These are phyloP conservation scores for Symmetrospora coprosmae DNA, from an alignment of 768 basidiomycete species.

Conservation along the genomic window DNA sequence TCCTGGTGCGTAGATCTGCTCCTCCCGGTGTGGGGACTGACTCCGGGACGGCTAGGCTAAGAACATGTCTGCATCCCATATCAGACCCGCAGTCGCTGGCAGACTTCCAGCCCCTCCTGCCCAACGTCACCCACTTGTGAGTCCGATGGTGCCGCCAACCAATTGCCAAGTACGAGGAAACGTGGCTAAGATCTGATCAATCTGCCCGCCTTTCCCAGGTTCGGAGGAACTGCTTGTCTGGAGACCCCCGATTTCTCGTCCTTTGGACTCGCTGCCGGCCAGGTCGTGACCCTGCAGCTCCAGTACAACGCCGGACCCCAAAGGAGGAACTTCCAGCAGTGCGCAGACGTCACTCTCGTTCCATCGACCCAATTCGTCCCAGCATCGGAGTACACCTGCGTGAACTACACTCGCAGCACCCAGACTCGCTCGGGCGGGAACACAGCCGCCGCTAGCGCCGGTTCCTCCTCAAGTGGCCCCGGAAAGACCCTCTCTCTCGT, in stretches of 20 bases:
- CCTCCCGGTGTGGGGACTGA: neutral
- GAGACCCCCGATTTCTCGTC: slow-evolving; percentile 30
- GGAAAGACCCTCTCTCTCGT: neutral
- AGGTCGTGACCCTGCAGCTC: slow-evolving; percentile 27
- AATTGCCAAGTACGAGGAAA: too few species aligned
- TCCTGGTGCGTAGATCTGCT: slow-evolving; percentile 11
- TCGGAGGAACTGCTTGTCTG: slow-evolving; percentile 28
- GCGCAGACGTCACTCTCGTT: slow-evolving; percentile 32
- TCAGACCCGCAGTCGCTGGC: slow-evolving; percentile 14
- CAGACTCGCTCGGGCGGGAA: slow-evolving; percentile 12
- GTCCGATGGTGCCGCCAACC: too few species aligned
- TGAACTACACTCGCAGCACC: slow-evolving; percentile 27
- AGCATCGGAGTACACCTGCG: slow-evolving; percentile 26
- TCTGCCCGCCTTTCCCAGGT: too few species aligned
- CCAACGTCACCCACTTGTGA: slow-evolving; percentile 22
- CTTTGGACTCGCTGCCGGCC: slow-evolving; percentile 25
- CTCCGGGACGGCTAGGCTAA: too few species aligned
- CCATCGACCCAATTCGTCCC: slow-evolving; percentile 17
- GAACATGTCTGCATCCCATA: neutral
- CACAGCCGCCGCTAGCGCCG: neutral
- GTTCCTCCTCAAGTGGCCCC: neutral
- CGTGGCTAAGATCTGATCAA: too few species aligned
- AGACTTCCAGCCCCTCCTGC: slow-evolving; percentile 28
- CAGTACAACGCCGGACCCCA: slow-evolving; percentile 25
- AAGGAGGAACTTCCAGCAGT: slow-evolving; percentile 24